phyloP scores from a whole-genome alignment of 108 stramenopile genomes.

The Cyclotella baltica region DNA sequence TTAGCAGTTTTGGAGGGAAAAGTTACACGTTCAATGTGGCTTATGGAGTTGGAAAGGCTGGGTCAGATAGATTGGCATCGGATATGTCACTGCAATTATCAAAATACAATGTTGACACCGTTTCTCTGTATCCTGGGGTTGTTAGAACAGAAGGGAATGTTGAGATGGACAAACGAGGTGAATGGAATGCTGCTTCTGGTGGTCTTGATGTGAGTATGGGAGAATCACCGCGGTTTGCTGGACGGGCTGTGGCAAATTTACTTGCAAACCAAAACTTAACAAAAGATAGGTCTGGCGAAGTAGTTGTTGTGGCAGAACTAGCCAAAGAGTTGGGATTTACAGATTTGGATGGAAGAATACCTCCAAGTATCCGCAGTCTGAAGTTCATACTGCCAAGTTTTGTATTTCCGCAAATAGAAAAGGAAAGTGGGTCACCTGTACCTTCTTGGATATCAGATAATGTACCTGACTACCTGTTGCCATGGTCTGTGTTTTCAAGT shows the following conservation, averaged over 20 bases:
- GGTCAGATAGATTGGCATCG: constrained; percentile 76
- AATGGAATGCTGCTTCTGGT: constrained; percentile 79
- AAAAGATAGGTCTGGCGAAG: constrained; percentile 61
- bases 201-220: constrained; percentile 61
- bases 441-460: constrained; percentile 65
- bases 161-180: constrained; percentile 64
- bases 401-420: constrained; percentile 76
- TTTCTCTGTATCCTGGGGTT: constrained; percentile 87
- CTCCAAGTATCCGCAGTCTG: constrained; percentile 76
- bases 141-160: constrained; percentile 86
- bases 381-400: constrained; percentile 69
- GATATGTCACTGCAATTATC: constrained; percentile 84
- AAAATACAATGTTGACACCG: constrained; percentile 61
- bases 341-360: constrained; percentile 73
- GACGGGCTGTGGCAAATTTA: constrained; percentile 64
- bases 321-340: constrained; percentile 85
- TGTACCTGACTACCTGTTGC: constrained; percentile 68
- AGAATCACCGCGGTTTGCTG: constrained; percentile 78
- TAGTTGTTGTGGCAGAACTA: constrained; percentile 91
- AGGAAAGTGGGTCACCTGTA: constrained; percentile 54
- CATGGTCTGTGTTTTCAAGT: constrained; percentile 67
- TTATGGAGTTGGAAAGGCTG: constrained; percentile 93
- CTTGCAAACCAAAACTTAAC: constrained; percentile 54
- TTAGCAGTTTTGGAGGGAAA: constrained; percentile 81
- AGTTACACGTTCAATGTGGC: constrained; percentile 91